Percentiles rank a stretch among this genome's conserved stretches.
These are phyloP conservation scores for Candida krabiensis DNA, from an alignment of 805 yeast genomes.

Conservation along the genomic window DNA sequence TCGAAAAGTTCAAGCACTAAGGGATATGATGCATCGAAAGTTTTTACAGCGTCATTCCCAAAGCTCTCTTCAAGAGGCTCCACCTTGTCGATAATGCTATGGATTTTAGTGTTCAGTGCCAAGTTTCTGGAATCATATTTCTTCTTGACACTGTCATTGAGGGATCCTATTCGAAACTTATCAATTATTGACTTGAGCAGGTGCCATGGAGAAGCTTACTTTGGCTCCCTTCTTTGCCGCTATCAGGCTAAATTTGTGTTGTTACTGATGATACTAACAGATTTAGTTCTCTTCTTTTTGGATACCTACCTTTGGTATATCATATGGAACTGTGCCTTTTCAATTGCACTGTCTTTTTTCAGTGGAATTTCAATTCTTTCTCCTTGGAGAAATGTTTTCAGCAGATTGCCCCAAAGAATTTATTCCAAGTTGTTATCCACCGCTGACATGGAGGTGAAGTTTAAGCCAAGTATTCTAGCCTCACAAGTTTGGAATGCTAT, in stretches of 20 bases:
- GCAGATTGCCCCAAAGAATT: conserved; percentile 51
- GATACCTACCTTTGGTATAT: conserved; percentile 62
- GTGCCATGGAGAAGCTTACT: conserved; percentile 42
- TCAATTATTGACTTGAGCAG: conserved; percentile 42
- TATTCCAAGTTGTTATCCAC: conserved; percentile 46
- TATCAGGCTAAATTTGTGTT: conserved; percentile 44
- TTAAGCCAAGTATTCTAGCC: conserved; percentile 38
- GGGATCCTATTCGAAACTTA: conserved; percentile 52
- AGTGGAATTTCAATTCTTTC: conserved; percentile 56
- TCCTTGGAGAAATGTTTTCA: conserved; percentile 58
- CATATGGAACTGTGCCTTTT: conserved; percentile 52
- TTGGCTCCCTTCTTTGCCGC: conserved; percentile 43
- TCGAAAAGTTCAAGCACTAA: conserved; percentile 17
- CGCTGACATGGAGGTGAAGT: conserved; percentile 46
- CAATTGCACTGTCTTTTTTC: conserved; percentile 47
- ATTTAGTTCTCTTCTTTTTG: conserved; percentile 49
- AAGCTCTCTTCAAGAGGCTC: conserved; percentile 37
- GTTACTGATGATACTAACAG: conserved; percentile 42
- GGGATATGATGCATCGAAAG: conserved; percentile 36
- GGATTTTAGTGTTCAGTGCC: conserved; percentile 48
- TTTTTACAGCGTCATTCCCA: conserved; percentile 46
- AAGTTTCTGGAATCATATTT: conserved; percentile 55
- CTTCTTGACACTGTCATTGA: conserved; percentile 51
- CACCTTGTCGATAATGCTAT: conserved; percentile 43
- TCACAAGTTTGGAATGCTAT: conserved; percentile 58